Conservation (phyloP, 2,329 filamentous ascomycete species). For the Ascochyta fabae region DNA sequence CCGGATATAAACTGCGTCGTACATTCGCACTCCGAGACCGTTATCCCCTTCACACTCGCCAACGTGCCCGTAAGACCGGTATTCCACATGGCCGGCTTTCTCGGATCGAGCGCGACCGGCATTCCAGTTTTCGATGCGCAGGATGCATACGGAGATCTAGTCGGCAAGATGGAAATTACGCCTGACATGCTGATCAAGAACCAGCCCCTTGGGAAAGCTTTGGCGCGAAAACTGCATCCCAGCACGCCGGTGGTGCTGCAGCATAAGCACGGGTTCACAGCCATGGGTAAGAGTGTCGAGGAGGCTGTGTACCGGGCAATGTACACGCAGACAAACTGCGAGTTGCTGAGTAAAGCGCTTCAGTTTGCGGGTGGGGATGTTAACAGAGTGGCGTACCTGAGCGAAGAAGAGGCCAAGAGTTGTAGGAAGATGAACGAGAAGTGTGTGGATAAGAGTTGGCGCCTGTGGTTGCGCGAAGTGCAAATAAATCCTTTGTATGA, state of each 20-base stretch:
- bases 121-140: constrained; percentile 24
- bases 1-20: constrained; percentile 50
- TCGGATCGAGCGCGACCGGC: constrained; percentile 28
- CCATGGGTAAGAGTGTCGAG: constrained; percentile 46
- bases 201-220: constrained; percentile 25
- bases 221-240: constrained; percentile 26
- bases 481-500: constrained; percentile 43
- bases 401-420: constrained; percentile 44
- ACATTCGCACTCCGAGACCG: constrained; percentile 50
- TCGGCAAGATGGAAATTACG: constrained; percentile 13
- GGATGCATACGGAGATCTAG: constrained; percentile 34
- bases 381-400: constrained; percentile 38
- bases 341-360: constrained; percentile 44
- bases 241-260: constrained; percentile 44
- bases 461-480: constrained; percentile 52
- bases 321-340: constrained; percentile 47
- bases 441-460: constrained; percentile 48
- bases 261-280: constrained; percentile 55
- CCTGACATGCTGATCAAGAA: constrained; percentile 41
- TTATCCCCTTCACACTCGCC: constrained; percentile 50
- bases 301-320: constrained; percentile 52
- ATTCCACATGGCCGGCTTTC: constrained; percentile 52
- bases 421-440: constrained; percentile 44
- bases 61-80: constrained; percentile 39
- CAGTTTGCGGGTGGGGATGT: constrained; percentile 38